A percentile compares a stretch with the other conserved stretches of the same genome.
Conservation (phyloP, 176 grass and related monocot species). For the Stipa capillata region DNA sequence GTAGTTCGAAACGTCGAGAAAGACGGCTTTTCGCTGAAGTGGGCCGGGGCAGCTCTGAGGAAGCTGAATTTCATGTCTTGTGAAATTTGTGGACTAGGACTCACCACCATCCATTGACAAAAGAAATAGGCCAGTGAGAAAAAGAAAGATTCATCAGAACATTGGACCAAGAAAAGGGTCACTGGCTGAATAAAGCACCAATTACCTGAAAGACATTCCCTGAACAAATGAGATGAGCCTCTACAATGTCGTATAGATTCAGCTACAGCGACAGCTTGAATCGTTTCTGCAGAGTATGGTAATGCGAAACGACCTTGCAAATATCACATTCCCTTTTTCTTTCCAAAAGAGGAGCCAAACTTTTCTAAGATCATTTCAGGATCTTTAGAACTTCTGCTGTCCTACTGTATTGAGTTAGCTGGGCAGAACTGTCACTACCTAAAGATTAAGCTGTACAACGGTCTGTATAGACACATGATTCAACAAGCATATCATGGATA, state of each 20-base stretch:
- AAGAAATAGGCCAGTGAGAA: neutral
- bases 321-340: neutral
- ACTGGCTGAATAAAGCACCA: neutral
- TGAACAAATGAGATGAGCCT: neutral
- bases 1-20: neutral
- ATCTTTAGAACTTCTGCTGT: neutral
- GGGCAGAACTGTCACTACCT: neutral
- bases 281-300: neutral
- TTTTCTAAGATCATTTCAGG: neutral
- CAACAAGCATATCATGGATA: neutral
- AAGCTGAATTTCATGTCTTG: neutral
- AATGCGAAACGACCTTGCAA: neutral
- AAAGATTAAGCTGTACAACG: neutral
- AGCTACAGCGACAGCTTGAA: neutral
- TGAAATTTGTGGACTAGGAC: conserved; percentile 13
- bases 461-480: neutral
- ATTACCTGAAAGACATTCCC: conserved; percentile 11
- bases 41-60: neutral
- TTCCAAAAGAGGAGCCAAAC: neutral
- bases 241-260: neutral
- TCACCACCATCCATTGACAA: conserved; percentile 8
- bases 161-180: neutral
- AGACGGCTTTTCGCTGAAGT: neutral
- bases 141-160: neutral
- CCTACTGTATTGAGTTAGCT: no score